These are phyloP conservation scores for Cryptococcus neoformans DNA, from an alignment of 1,284 basidiomycete genomes.

Conservation along the genomic window DNA sequence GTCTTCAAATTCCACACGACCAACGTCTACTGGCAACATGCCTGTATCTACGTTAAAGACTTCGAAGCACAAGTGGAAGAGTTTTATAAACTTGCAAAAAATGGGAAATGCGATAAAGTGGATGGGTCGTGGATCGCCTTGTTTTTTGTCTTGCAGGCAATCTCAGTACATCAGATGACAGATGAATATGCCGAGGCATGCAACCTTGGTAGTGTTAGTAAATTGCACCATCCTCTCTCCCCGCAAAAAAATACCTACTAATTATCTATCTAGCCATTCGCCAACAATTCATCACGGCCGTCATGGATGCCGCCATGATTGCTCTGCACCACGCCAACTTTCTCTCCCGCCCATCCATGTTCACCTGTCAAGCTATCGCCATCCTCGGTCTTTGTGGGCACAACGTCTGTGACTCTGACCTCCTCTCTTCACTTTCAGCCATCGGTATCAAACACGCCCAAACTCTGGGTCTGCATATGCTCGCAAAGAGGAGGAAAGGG, in stretches of 20 bases:
- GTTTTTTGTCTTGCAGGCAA: too few species aligned
- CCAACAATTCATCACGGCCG: constrained; percentile 15
- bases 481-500: too few species aligned
- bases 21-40: too few species aligned
- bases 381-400: constrained; percentile 20
- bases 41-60: too few species aligned
- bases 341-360: constrained; percentile 17
- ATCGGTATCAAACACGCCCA: constrained; percentile 23
- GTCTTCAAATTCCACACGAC: too few species aligned
- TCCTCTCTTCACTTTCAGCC: constrained; percentile 20
- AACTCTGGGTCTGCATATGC: constrained; percentile 17
- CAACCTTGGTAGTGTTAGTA: too few species aligned
- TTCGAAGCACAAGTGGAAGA: too few species aligned
- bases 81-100: too few species aligned
- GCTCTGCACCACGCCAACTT: constrained; percentile 17
- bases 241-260: background rate
- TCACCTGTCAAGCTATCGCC: constrained; percentile 21
- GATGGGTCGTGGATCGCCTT: too few species aligned
- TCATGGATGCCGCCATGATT: constrained; percentile 15
- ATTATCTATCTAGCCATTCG: constrained; percentile 10
- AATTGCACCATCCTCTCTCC: background rate
- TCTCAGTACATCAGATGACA: too few species aligned
- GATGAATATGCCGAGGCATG: too few species aligned
- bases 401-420: constrained; percentile 26
- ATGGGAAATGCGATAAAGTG: too few species aligned